Percentiles rank a stretch among this genome's conserved stretches.
Conservation (phyloP, 352 stramenopile genomes). For the Elongisporangium senticosum region DNA sequence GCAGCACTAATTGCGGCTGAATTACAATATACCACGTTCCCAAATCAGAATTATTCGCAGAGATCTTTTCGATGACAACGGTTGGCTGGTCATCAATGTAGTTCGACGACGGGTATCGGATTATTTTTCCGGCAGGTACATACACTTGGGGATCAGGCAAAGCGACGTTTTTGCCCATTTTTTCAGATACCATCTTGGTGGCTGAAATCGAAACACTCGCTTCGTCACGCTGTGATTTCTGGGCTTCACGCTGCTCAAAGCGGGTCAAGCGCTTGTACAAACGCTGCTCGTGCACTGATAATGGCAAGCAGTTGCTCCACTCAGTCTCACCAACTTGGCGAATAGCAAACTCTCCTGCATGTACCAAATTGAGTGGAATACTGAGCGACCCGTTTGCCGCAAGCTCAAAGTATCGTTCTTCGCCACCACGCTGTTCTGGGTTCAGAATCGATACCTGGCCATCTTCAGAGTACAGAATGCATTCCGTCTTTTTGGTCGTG, state of each 20-base stretch:
- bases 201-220: conserved; percentile 33
- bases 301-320: conserved; percentile 72
- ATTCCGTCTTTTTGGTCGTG: conserved; percentile 69
- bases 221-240: conserved; percentile 51
- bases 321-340: conserved; percentile 79
- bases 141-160: conserved; percentile 46
- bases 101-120: conserved; percentile 60
- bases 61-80: conserved; percentile 68
- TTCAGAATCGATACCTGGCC: conserved; percentile 50
- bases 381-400: conserved; percentile 42
- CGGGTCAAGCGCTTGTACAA: conserved; percentile 70
- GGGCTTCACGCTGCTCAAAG: conserved; percentile 65
- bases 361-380: conserved; percentile 75
- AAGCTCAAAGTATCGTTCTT: conserved; percentile 55
- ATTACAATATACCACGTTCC: conserved; percentile 77
- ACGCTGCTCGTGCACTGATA: conserved; percentile 68
- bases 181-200: conserved; percentile 54
- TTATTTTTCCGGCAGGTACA: conserved; percentile 45
- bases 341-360: conserved; percentile 69
- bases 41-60: conserved; percentile 44
- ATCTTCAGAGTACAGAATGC: conserved; percentile 56
- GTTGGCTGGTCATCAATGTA: conserved; percentile 84
- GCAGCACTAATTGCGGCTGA: conserved; percentile 70
- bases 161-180: conserved; percentile 53
- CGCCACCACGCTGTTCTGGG: conserved; percentile 31